Base-by-base conservation (phyloP, 352 stramenopile species). In the Chrysophaeum taylorii region DNA sequence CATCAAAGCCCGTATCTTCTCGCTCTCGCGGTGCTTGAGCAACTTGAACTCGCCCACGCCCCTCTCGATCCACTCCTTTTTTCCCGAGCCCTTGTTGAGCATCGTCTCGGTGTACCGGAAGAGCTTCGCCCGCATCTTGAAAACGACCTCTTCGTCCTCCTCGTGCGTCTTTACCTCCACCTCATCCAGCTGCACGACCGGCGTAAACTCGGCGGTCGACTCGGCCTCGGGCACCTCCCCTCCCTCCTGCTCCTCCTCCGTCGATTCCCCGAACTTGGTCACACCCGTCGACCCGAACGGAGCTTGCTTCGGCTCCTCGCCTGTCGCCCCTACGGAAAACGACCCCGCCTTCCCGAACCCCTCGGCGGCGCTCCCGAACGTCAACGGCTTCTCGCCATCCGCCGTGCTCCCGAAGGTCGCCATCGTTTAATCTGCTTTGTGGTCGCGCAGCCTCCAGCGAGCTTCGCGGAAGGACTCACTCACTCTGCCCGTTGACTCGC, bases 21-120 rank as follows among this genome's bases (percentile, higher is more conserved):
- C 81, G 78, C 87, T 83, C 68, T 69, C 41, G 33, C 41, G 93
- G 87, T 98, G 93, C 81, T 96, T 94, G 70, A 98, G 85, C 81
- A 98, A 96, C 68, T 92, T 92, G 63, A 94, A 87, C 64, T 98
- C 91, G 50, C 94, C 94, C 67, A 98, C 92, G 41, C 53, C 53
- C 9, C 53, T 12, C 81, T 98, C 94, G 70, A 89, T 92, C 94
- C 94, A 98, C 66, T 91, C 85, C 82, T 98, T 98, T 70, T 94
- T 96, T 43, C 94, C 94, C 48, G 92, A 95, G 50, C 93, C 94
- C 82, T 97, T 96, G 84, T 98, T 91, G 36, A 98, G 82, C 39
- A 98, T 79, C 53, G 93, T 96, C 81, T 98, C 93, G 48, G 92
- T 89, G 84, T 91, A 98, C 73, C 94, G 87, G 76, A 97, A 98